Evolutionary conservation across 2,329 filamentous ascomycete species (phyloP), one percentile per base, ranked within the genome.

Genomic region (Neonectria sp.): DNA sequence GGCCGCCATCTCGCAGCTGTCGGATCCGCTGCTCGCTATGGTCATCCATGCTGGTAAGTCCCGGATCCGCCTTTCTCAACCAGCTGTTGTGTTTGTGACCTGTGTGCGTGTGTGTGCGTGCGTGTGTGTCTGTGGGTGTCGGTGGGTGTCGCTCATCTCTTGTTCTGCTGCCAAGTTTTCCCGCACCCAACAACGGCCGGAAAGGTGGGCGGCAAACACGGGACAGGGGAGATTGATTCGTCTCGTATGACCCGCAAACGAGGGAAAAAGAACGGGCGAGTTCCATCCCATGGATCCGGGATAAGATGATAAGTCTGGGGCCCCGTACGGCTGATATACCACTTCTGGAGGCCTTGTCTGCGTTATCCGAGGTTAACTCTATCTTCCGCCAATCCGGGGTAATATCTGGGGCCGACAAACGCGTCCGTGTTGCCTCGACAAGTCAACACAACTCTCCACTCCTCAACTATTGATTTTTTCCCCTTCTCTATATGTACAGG

Each of bases 301-400:
- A 55, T 53, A 37, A 45, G 49, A 60, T 62, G 52, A 56, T 27
- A 45, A 62, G 52, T 68, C 63, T 62, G 66, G 68, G 68, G 66
- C 68, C 61, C 68, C 61, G 52, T 68, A 66, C 58, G 58, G 65
- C 49, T 70, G 57, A 63, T 57, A 66, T 66, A 62, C 40, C 62
- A 21, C 31, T 65, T 69, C 65, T 60, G 65, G 64, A 57, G 53
- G 29, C 48, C 31, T 46, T n/a, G 25, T 35, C 25, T 27, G 29
- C 33, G 29, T 62, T 62, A 61, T 53, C 68, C 68, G 60, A 70
- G 67, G 66, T 56, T 58, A 68, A 59, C 31, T 65, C 49, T 46
- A 63, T 51, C 43, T 15, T 65, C 68, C 68, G 55, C 59, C 49
- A 61, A 67, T 70, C 68, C 67, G 68, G 68, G 68, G 68, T 69